phyloP scores from a whole-genome alignment of 2,329 filamentous ascomycete species.

The Pseudogymnoascus pannorum region DNA sequence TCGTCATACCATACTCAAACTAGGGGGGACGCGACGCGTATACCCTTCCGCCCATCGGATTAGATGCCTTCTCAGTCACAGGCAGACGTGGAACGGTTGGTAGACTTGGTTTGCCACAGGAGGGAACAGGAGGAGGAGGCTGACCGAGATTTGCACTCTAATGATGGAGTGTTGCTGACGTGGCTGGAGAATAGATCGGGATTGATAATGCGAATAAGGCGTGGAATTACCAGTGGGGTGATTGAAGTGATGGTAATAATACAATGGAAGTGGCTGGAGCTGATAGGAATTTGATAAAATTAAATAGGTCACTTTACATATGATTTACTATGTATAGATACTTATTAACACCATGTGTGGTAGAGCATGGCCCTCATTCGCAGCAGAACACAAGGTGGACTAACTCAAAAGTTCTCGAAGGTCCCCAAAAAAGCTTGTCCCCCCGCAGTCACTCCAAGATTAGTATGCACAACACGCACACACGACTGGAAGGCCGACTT shows the following conservation, averaged over 20 bases:
- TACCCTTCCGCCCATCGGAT: not conserved
- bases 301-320: not conserved
- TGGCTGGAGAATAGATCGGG: not conserved
- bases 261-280: not conserved
- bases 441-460: not conserved
- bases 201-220: not conserved
- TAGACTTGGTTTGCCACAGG: not conserved
- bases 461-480: not conserved
- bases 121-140: not conserved
- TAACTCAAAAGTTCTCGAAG: not conserved
- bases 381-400: not conserved
- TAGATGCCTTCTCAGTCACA: not conserved
- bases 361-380: not conserved
- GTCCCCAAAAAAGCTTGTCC: not conserved
- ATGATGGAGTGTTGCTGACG: not conserved
- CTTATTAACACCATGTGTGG: not conserved
- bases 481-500: not conserved
- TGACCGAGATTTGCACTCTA: not conserved
- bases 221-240: not conserved
- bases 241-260: not conserved
- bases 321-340: not conserved
- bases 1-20: not conserved
- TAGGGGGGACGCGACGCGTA: too few species aligned
- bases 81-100: not conserved
- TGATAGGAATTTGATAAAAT: not conserved